Conservation (phyloP, 1,284 basidiomycete species). For the Dichomitus squalens region DNA sequence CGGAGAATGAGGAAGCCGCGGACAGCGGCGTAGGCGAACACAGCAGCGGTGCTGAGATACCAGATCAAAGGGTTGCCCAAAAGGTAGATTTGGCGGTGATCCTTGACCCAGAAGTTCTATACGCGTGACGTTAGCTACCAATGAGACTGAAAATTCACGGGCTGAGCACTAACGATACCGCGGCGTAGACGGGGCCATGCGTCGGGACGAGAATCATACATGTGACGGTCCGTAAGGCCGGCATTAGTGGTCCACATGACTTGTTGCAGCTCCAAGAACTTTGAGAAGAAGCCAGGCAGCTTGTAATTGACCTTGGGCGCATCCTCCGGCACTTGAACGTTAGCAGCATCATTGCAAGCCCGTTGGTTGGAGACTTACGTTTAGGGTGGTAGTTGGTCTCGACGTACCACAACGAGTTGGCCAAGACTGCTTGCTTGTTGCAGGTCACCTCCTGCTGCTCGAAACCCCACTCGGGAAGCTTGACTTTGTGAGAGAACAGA, state of each 20-base stretch:
- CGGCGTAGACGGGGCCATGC: constrained; percentile 89
- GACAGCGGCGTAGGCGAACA: constrained; percentile 67
- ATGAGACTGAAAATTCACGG: neutral
- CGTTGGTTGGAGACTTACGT: constrained; percentile 50
- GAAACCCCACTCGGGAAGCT: constrained; percentile 96
- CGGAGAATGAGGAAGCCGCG: constrained; percentile 85
- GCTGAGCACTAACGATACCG: constrained; percentile 77
- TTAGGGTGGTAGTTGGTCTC: constrained; percentile 85
- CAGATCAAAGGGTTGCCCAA: constrained; percentile 94
- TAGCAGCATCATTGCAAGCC: neutral
- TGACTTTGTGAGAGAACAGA: constrained; percentile 97
- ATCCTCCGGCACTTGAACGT: constrained; percentile 58
- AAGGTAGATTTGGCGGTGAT: constrained; percentile 93
- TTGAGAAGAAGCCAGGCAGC: constrained; percentile 83
- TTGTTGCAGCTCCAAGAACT: constrained; percentile 91
- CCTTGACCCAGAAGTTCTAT: constrained; percentile 98
- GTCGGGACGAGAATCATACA: constrained; percentile 90
- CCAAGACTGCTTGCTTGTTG: constrained; percentile 92
- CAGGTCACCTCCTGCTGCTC: constrained; percentile 99
- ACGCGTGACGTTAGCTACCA: neutral
- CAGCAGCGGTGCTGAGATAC: constrained; percentile 80
- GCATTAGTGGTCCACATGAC: constrained; percentile 99
- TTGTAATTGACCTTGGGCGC: constrained; percentile 89
- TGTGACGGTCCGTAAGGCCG: constrained; percentile 92
- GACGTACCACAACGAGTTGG: constrained; percentile 93